Evolutionary conservation across 345 rosid species (phyloP), one percentile per base, ranked within the genome.

Genomic region (Aquilaria yunnanensis): DNA sequence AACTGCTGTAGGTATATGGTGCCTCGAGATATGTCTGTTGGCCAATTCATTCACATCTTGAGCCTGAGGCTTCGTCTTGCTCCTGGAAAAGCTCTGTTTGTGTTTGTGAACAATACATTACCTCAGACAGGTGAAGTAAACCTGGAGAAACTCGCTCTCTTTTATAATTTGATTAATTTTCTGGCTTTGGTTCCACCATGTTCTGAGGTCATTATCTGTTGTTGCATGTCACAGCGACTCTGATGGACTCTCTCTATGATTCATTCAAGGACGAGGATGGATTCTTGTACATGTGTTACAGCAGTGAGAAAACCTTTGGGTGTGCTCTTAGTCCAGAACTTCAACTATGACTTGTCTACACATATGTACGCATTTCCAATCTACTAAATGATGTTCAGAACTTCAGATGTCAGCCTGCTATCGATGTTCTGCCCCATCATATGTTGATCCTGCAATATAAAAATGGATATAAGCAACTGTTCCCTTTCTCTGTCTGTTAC

Each of bases 1-100:
- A 37, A 37, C 8, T 37, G 43, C 7, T 37, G 5, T 64, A 92
- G 96, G 73, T 90, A 77, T 73, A 80, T 89, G 78, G 92, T 89
- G 77, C 96, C 96, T 53, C 73, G 96, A 61, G 96, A 89, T 70
- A 89, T 85, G 94, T 83, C 96, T 0, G 84, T 89, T 12, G 98
- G 98, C 11, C 97, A 93, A 54, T 93, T 85, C 74, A 85, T 85
- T 54, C 85, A 87, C 78, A 68, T 92, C 5, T 69, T 89, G 64
- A 80, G 96, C 73, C 60, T 56, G 57, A 83, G 98, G 68, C 87
- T 89, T 63, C 85, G 67, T 0, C 68, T 88, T 64, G 57, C 79
- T 54, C 90, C 89, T 2, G 92, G 92, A 48, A 85, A 81, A 73
- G 90, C 92, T 50, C 84, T 85, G 31, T 85, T 93, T 65, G 87